Evolutionary conservation across 495 filamentous ascomycete species (phyloP).

Genomic region (Tuber microsphaerosporum): DNA sequence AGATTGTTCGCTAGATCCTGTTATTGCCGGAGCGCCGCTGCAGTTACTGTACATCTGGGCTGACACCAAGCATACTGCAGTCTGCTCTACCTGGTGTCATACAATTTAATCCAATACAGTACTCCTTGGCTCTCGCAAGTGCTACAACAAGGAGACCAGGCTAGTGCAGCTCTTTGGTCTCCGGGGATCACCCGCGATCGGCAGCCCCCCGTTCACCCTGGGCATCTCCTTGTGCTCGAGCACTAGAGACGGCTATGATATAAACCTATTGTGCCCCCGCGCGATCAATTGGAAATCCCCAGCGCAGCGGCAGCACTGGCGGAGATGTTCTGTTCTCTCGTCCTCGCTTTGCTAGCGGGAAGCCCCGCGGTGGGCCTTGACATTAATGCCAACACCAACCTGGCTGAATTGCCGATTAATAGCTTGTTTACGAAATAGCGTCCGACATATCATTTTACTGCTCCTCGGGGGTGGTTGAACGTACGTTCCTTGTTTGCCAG

Average conservation of each 20-base stretch:
- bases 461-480: slow-evolving; percentile 53
- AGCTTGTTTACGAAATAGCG: slow-evolving; percentile 44
- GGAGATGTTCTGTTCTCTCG: neutral
- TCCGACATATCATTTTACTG: slow-evolving; percentile 50
- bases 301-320: neutral
- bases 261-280: neutral
- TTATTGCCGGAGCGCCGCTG: neutral
- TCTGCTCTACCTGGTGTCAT: neutral
- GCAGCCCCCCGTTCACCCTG: neutral
- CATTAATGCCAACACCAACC: neutral
- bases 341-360: neutral
- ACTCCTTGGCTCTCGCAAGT: neutral
- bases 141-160: neutral
- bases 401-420: slow-evolving; percentile 15
- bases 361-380: neutral
- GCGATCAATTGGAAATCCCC: neutral
- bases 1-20: neutral
- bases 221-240: neutral
- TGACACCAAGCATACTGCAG: neutral
- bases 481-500: slow-evolving; percentile 22
- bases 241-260: neutral
- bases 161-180: neutral
- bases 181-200: neutral
- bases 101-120: neutral
- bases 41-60: neutral